Percentiles rank a stretch among this genome's conserved stretches.
Evolutionary conservation across 305 asterid genomes (phyloP).

Genomic region (Fraxinus floribunda): DNA sequence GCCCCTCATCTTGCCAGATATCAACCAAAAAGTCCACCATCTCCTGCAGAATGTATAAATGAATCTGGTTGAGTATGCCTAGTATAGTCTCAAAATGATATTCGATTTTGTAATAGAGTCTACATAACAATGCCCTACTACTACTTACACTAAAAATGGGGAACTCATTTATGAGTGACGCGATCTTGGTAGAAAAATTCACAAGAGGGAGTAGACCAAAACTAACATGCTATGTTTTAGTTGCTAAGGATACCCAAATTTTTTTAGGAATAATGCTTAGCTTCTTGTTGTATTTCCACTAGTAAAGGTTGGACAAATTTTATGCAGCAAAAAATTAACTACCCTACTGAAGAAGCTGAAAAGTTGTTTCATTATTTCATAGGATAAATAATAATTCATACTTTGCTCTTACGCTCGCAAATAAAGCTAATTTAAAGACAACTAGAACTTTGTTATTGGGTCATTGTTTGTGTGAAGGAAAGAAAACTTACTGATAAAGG

Average conservation of each 20-base stretch:
- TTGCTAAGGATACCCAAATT: not conserved
- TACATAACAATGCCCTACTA: not conserved
- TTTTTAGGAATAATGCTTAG: not conserved
- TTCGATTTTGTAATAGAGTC: not conserved
- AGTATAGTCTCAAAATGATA: not conserved
- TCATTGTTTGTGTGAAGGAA: not conserved
- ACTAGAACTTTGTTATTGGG: not conserved
- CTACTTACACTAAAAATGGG: not conserved
- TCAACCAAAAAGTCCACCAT: slow-evolving; percentile 57
- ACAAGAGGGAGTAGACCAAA: not conserved
- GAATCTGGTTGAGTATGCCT: not conserved
- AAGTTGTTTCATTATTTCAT: not conserved
- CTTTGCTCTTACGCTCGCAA: not conserved
- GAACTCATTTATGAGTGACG: not conserved
- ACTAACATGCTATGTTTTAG: not conserved
- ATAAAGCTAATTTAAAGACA: not conserved
- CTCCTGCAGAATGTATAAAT: slow-evolving; percentile 33
- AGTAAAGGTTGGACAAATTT: too few species aligned
- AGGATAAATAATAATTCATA: not conserved
- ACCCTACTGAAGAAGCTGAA: not conserved
- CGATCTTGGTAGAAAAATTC: not conserved
- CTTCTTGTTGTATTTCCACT: not conserved
- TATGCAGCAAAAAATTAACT: not conserved
- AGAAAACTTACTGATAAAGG: slow-evolving; percentile 65
- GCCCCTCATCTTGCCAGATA: slow-evolving; percentile 54